Base-by-base conservation (phyloP, 1,139 yeast genomes). In the Kluyveromyces sp. region DNA sequence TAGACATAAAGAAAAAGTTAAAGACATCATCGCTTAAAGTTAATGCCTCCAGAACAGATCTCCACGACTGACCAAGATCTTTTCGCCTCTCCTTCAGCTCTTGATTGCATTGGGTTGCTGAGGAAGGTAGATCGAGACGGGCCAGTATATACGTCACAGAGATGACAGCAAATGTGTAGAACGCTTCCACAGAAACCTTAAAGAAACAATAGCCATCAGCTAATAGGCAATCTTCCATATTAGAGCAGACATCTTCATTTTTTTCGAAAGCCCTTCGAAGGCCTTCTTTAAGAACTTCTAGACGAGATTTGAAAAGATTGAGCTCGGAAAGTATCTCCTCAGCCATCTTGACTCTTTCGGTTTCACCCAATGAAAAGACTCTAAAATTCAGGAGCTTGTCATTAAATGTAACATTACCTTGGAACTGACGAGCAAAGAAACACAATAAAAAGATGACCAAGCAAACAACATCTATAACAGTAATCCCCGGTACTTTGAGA, bases 121-220 rank as follows among this genome's bases (percentile, higher is more conserved):
- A 39, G 13, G 33, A 25, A n/a, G 13, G 29, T 12, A 29, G 34
- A 26, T 42, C 43, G 22, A 45, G 36, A 11, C 48, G 33, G 11
- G 46, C 44, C 15, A 42, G 25, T 3, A 45, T 19, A 33, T 45
- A 46, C 15, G 40, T 41, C 11, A 32, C 42, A 12, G 47, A 41
- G 2, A 32, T 37, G 16, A 44, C 38, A 26, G 45, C 41, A n/a
- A 35, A 35, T 11, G 45, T 31, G 13, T 20, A 29, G n/a, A 22
- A 39, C 18, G 18, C 37, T 19, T 44, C 39, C 31, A 12, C 25
- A 3, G 39, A 20, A 18, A 33, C 20, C 12, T 18, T n/a, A 19
- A 17, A 33, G 16, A 28, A 35, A 16, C 12, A 35, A 4, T 8
- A 18, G 4, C 39, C 39, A 3, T 30, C 33, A 7, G 7, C 7